These are phyloP conservation scores for Boeremia exigua DNA, from an alignment of 2,329 filamentous ascomycete species.

Conservation along the genomic window DNA sequence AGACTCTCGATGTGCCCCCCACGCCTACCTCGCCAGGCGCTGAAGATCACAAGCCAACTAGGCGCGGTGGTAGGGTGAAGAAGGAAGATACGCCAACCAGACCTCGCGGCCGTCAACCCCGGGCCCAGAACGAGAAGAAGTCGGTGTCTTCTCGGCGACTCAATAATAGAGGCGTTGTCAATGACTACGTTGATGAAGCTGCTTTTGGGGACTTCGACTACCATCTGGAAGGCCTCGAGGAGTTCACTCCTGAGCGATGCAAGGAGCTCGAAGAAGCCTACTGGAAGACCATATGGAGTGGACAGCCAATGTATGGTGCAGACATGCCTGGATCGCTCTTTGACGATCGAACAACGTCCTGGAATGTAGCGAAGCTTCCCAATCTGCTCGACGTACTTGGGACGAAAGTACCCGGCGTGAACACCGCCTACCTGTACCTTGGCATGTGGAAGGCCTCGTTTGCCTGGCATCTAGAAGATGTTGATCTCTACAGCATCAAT, in stretches of 20 bases:
- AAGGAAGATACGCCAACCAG: constrained; percentile 60
- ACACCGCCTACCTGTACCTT: constrained; percentile 95
- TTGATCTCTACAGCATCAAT: constrained; percentile 99
- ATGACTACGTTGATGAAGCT: constrained; percentile 83
- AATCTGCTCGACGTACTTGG: constrained; percentile 94
- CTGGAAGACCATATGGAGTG: constrained; percentile 97
- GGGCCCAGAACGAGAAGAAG: constrained; percentile 53
- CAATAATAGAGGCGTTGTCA: constrained; percentile 79
- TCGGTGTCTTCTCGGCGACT: constrained; percentile 88
- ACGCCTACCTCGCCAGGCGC: constrained; percentile 53
- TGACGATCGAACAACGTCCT: constrained; percentile 79
- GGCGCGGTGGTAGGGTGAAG: constrained; percentile 31
- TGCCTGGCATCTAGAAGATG: constrained; percentile 97
- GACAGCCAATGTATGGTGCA: constrained; percentile 91
- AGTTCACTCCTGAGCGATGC: constrained; percentile 89
- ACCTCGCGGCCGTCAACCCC: constrained; percentile 59
- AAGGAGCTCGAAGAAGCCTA: constrained; percentile 94
- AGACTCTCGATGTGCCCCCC: constrained; percentile 45
- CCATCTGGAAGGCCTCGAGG: constrained; percentile 78
- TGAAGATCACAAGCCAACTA: constrained; percentile 46
- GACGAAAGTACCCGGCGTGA: constrained; percentile 95
- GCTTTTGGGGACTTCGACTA: constrained; percentile 94
- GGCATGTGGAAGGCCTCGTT: constrained; percentile 99
- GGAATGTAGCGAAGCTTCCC: constrained; percentile 94
- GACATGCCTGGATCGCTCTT: constrained; percentile 97